phyloP scores from a whole-genome alignment of 345 rosid genomes.

The Linum usitatissimum region DNA sequence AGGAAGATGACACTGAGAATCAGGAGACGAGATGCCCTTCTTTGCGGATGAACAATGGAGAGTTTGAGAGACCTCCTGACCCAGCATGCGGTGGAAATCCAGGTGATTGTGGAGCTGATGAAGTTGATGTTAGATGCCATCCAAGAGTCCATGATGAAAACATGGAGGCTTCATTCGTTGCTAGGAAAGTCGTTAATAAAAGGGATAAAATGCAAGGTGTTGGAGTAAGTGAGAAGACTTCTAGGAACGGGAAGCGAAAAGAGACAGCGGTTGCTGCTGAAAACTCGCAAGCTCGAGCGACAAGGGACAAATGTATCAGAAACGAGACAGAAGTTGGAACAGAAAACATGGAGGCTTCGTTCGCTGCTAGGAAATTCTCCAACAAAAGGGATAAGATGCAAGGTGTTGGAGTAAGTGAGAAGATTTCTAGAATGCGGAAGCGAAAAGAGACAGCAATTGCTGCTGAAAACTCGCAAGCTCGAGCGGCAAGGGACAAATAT shows the following conservation, averaged over 20 bases:
- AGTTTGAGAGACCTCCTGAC: background rate
- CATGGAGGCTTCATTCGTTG: background rate
- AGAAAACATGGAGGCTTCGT: background rate
- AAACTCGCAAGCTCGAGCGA: background rate
- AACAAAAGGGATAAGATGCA: background rate
- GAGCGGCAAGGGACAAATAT: background rate
- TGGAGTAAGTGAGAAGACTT: background rate
- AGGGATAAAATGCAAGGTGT: background rate
- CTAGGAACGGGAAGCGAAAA: background rate
- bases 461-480: background rate
- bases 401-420: background rate
- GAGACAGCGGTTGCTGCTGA: background rate
- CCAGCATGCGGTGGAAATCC: background rate
- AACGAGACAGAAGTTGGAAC: slow-evolving; percentile 3
- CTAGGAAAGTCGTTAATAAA: background rate
- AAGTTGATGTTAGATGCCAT: background rate
- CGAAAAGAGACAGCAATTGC: background rate
- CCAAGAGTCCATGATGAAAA: background rate
- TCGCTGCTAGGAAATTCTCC: background rate
- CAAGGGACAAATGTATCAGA: background rate
- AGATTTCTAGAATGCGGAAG: background rate
- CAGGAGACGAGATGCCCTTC: background rate
- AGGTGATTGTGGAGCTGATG: background rate
- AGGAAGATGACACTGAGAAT: background rate
- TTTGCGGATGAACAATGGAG: background rate